Evolutionary conservation across 2,329 filamentous ascomycete species (phyloP).

Genomic region (Exophiala mesophila): DNA sequence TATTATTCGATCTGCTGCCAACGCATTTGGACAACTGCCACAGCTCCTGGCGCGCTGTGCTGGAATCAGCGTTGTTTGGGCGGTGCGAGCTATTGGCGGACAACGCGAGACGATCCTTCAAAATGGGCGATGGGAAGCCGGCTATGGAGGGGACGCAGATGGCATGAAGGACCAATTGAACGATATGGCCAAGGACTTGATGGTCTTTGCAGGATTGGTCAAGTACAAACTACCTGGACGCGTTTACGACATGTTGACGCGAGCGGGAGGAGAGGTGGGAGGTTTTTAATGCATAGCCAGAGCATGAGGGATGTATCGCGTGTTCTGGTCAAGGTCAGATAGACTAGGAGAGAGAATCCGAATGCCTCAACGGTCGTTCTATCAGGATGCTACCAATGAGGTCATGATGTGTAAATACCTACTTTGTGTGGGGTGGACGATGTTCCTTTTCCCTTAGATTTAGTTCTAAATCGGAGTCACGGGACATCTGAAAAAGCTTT

Average conservation of each 20-base stretch:
- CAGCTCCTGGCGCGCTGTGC: constrained; percentile 82
- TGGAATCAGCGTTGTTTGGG: constrained; percentile 90
- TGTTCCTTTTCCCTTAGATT: too few relatives aligned
- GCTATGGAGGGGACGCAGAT: constrained; percentile 51
- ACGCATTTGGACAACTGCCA: constrained; percentile 72
- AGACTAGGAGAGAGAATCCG: too few relatives aligned
- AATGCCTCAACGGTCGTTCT: too few relatives aligned
- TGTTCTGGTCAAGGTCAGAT: too few relatives aligned
- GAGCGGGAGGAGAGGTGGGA: constrained; percentile 65
- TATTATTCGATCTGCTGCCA: constrained; percentile 72
- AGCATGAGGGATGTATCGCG: too few relatives aligned
- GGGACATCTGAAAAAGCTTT: too few relatives aligned
- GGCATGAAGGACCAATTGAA: constrained; percentile 30
- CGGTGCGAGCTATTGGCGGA: constrained; percentile 75
- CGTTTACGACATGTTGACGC: constrained; percentile 81
- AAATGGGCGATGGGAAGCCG: constrained; percentile 64
- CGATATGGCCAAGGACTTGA: constrained; percentile 76
- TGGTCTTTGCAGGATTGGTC: constrained; percentile 89
- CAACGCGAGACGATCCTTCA: constrained; percentile 65
- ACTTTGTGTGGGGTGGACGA: too few relatives aligned
- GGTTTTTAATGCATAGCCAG: constrained; percentile 34
- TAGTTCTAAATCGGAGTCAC: too few relatives aligned
- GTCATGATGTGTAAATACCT: too few relatives aligned
- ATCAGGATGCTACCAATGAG: too few relatives aligned
- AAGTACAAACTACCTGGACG: constrained; percentile 83